These are phyloP conservation scores for Rhizophlyctis rosea DNA, from an alignment of 192 early-diverging fungal genomes.

Conservation along the genomic window DNA sequence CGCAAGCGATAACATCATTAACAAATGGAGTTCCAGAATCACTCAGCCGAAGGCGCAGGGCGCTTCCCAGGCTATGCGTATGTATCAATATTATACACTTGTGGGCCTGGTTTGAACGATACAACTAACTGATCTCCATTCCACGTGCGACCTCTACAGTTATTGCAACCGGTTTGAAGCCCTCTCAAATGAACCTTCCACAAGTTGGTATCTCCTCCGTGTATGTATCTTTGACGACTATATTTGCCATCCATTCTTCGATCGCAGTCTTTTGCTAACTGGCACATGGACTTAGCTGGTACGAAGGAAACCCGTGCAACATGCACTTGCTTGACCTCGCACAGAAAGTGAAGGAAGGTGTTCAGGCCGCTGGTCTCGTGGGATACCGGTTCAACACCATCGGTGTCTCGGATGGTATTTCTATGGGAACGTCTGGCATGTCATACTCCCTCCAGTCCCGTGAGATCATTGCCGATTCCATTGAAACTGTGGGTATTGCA, in stretches of 20 bases:
- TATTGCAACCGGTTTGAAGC: constrained; percentile 88
- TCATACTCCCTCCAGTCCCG: constrained; percentile 93
- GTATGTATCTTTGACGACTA: constrained; percentile 43
- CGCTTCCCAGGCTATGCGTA: constrained; percentile 96
- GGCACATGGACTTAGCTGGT: constrained; percentile 61
- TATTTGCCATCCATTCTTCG: not conserved
- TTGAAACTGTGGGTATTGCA: constrained; percentile 77
- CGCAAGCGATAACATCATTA: constrained; percentile 35
- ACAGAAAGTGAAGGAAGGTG: constrained; percentile 87
- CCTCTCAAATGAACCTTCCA: constrained; percentile 76
- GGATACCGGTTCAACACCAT: constrained; percentile 98
- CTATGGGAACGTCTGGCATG: constrained; percentile 97
- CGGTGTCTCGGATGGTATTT: constrained; percentile 95
- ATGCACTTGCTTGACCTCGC: constrained; percentile 96
- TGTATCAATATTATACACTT: constrained; percentile 26
- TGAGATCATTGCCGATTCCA: constrained; percentile 98
- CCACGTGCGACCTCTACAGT: constrained; percentile 48
- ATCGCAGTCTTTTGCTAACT: not conserved
- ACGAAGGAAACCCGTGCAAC: constrained; percentile 99
- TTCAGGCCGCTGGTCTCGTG: constrained; percentile 81
- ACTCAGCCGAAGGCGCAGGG: constrained; percentile 94
- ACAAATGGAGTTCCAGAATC: constrained; percentile 83
- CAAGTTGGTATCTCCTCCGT: constrained; percentile 97
- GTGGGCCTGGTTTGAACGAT: not conserved
- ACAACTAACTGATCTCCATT: no score